Evolutionary conservation across 1,284 basidiomycete genomes (phyloP).

Genomic region (Hortiboletus rubellus): DNA sequence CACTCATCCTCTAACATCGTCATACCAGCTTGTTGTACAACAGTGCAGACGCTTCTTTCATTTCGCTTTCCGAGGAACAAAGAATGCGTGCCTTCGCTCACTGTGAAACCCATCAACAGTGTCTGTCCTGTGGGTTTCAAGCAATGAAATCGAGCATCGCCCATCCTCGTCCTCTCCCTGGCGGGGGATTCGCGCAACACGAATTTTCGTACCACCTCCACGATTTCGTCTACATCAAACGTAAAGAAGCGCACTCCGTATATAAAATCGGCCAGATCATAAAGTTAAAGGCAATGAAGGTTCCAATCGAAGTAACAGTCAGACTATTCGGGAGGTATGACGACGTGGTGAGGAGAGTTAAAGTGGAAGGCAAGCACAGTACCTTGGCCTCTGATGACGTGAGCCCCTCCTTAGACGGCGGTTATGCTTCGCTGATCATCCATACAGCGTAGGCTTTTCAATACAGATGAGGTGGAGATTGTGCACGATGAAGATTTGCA

Average conservation of each 20-base stretch:
- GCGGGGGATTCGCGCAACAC: constrained; percentile 36
- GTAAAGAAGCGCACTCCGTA: constrained; percentile 28
- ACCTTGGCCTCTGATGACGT: constrained; percentile 35
- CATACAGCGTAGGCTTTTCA: constrained; percentile 48
- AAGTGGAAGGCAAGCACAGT: constrained; percentile 10
- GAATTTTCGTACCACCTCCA: constrained; percentile 52
- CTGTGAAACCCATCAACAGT: constrained; percentile 39
- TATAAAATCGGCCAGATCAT: constrained; percentile 57
- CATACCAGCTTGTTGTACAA: constrained; percentile 45
- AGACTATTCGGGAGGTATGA: constrained; percentile 46
- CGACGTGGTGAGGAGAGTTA: constrained; percentile 30
- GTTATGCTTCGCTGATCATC: constrained; percentile 6
- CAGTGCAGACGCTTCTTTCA: constrained; percentile 44
- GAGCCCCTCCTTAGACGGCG: constrained; percentile 1
- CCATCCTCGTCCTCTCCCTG: constrained; percentile 27
- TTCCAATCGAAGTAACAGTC: constrained; percentile 38
- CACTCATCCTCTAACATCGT: constrained; percentile 1
- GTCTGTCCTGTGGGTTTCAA: constrained; percentile 48
- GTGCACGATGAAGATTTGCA: constrained; percentile 43
- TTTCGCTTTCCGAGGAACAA: constrained; percentile 42
- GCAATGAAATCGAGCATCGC: constrained; percentile 25
- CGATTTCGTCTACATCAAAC: constrained; percentile 60
- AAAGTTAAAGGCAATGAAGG: constrained; percentile 34
- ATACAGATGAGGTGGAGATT: constrained; percentile 29
- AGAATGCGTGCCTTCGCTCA: constrained; percentile 33